phyloP scores from a whole-genome alignment of 805 yeast species.

The Grigorovia transvaalensis region DNA sequence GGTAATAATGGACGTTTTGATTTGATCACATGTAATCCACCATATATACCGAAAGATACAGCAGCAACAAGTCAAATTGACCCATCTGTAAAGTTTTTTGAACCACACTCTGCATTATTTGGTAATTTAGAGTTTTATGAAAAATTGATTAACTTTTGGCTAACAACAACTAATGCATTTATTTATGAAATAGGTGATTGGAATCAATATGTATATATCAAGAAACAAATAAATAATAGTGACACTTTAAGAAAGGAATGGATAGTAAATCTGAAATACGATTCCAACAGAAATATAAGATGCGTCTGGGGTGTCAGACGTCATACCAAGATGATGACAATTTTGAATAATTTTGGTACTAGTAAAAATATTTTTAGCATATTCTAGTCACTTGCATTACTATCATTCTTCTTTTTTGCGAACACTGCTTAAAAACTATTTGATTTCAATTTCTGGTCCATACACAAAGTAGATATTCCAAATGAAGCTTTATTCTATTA shows the following conservation, averaged over 20 bases:
- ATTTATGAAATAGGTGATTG: slow-evolving; percentile 68
- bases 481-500: no score
- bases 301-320: slow-evolving; percentile 47
- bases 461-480: not conserved
- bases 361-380: no score
- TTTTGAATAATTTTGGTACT: not conserved
- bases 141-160: slow-evolving; percentile 40
- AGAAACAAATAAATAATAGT: slow-evolving; percentile 8
- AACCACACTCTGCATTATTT: slow-evolving; percentile 69
- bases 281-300: slow-evolving; percentile 42
- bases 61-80: slow-evolving; percentile 36
- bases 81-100: slow-evolving; percentile 56
- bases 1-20: slow-evolving; percentile 27
- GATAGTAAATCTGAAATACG: slow-evolving; percentile 39
- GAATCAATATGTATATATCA: slow-evolving; percentile 43
- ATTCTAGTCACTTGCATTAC: no score
- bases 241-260: slow-evolving; percentile 31
- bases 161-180: slow-evolving; percentile 38
- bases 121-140: slow-evolving; percentile 68
- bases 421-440: no score
- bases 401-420: no score
- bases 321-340: not conserved
- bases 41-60: slow-evolving; percentile 45
- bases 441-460: not conserved
- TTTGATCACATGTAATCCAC: slow-evolving; percentile 79